Evolutionary conservation across 257 asterid genomes (phyloP).

Genomic region (Scutellaria baicalensis): DNA sequence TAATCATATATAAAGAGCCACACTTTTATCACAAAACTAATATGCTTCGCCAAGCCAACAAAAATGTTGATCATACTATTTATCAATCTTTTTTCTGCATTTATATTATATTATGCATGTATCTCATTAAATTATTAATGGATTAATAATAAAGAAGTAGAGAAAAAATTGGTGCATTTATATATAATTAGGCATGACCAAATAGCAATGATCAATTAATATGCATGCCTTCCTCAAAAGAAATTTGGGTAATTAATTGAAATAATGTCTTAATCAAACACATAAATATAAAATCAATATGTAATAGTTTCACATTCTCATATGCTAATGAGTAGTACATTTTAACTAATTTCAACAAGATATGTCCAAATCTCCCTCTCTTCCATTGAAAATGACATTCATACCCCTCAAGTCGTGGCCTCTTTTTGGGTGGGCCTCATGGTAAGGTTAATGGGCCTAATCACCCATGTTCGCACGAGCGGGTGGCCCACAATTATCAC

Average conservation of each 20-base stretch:
- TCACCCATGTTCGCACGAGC: conserved; percentile 75
- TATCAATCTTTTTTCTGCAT: no score
- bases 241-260: neutral
- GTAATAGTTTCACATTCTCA: neutral
- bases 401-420: conserved; percentile 7
- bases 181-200: no score
- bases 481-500: conserved; percentile 52
- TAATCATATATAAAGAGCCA: no score
- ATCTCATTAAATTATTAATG: no score
- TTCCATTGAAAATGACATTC: neutral
- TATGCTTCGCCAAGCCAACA: no score
- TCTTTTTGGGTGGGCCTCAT: conserved; percentile 19
- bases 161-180: no score
- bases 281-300: neutral
- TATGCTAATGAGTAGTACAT: neutral
- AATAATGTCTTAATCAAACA: neutral
- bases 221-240: no score
- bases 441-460: conserved; percentile 42
- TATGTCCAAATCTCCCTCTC: conserved; percentile 3
- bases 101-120: no score
- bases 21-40: no score
- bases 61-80: no score
- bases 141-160: no score
- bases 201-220: no score
- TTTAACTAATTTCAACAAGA: conserved; percentile 11